Percentiles rank a stretch among this genome's conserved stretches.
These are phyloP conservation scores for Microbotryum saponariae DNA, from an alignment of 1,284 basidiomycete genomes.

Conservation along the genomic window DNA sequence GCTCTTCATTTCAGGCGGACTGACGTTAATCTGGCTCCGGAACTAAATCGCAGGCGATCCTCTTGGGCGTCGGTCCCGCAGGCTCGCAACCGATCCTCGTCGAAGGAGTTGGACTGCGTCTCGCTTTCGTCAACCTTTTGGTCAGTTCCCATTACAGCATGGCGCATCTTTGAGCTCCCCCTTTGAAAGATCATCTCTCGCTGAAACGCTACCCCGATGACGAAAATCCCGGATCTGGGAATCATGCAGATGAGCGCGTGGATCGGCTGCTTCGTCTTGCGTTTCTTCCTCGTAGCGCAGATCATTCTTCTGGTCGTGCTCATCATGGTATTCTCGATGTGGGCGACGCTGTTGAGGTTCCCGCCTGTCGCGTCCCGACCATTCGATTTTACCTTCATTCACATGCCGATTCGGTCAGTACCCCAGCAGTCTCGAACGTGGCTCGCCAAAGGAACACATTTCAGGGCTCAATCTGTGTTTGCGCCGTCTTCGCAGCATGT, in stretches of 20 bases:
- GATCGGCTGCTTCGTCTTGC: constrained; percentile 22
- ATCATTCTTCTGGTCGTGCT: constrained; percentile 24
- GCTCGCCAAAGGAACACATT: background rate
- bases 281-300: constrained; percentile 24
- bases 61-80: background rate
- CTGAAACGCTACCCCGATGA: too few relatives aligned
- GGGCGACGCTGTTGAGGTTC: constrained; percentile 22
- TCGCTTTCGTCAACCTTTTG: constrained; percentile 1
- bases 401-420: constrained; percentile 20
- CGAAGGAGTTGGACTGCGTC: constrained; percentile 23
- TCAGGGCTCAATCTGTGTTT: background rate
- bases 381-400: constrained; percentile 19
- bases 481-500: constrained; percentile 6
- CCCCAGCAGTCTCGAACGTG: background rate
- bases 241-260: constrained; percentile 21
- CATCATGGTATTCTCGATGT: constrained; percentile 22
- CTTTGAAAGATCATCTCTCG: too few relatives aligned
- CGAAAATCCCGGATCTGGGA: too few relatives aligned
- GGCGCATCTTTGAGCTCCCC: background rate
- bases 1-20: too few relatives aligned
- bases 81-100: background rate
- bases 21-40: too few relatives aligned
- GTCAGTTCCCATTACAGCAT: background rate
- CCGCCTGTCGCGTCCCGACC: constrained; percentile 11
- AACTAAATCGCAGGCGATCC: too few relatives aligned